A percentile compares a stretch with the other conserved stretches of the same genome.
These are phyloP conservation scores for Fusarium sarcochroum DNA, from an alignment of 2,329 filamentous ascomycete genomes.

Conservation along the genomic window DNA sequence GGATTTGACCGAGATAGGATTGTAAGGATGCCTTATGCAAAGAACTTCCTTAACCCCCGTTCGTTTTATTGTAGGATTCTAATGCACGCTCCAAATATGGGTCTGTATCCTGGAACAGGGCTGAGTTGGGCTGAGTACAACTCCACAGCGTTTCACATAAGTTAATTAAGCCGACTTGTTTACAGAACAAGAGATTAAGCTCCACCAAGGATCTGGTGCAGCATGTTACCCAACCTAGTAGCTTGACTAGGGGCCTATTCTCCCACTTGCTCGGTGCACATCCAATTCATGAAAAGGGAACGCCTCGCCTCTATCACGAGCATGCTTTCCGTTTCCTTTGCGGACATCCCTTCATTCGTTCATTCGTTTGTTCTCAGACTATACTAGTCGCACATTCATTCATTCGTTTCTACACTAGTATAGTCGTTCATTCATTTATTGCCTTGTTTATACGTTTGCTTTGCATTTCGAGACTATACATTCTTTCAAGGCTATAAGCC, in stretches of 20 bases:
- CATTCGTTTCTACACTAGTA: background rate
- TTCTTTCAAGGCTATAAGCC: too few relatives aligned
- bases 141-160: slow-evolving; percentile 13
- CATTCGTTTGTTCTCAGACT: background rate
- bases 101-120: background rate
- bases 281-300: slow-evolving; percentile 18
- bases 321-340: background rate
- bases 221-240: background rate
- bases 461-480: background rate
- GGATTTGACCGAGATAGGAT: too few relatives aligned
- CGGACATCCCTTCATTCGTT: slow-evolving; percentile 1
- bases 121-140: slow-evolving; percentile 5
- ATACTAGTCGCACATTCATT: background rate
- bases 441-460: background rate
- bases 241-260: background rate
- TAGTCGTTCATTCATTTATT: slow-evolving; percentile 1
- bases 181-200: slow-evolving; percentile 2
- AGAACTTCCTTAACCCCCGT: background rate
- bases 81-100: slow-evolving; percentile 2
- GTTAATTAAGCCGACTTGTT: slow-evolving; percentile 7
- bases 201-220: background rate
- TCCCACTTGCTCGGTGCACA: background rate
- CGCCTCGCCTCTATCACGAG: background rate
- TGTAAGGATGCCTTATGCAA: too few relatives aligned
- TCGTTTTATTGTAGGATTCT: slow-evolving; percentile 5